A percentile compares a stretch with the other conserved stretches of the same genome.
Conservation (phyloP, 495 filamentous ascomycete species). For the Hyaloscypha finlandica region DNA sequence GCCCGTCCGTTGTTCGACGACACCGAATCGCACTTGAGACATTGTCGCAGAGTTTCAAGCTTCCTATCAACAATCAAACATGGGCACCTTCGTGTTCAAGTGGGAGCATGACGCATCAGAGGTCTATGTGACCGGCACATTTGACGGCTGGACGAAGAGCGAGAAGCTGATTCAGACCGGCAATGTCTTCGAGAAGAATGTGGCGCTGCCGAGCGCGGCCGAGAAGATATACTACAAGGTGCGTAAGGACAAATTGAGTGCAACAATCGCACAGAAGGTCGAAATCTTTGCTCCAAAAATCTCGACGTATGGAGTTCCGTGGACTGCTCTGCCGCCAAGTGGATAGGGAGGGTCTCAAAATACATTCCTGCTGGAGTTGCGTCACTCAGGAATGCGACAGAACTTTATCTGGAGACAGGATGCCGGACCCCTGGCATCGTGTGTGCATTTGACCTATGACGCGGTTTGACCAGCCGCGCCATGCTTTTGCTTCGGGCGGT, state of each 20-base stretch:
- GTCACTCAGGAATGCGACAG: background rate
- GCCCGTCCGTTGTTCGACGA: background rate
- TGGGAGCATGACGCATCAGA: conserved; percentile 75
- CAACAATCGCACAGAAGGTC: background rate
- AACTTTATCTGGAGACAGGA: background rate
- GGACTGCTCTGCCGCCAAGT: conserved; percentile 1
- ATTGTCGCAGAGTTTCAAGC: background rate
- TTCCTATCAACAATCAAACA: conserved; percentile 21
- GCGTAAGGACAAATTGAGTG: conserved; percentile 12
- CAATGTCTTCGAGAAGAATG: conserved; percentile 73
- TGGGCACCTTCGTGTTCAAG: conserved; percentile 57
- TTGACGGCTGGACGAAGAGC: conserved; percentile 89
- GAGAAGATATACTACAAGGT: conserved; percentile 86
- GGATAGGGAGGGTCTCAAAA: background rate
- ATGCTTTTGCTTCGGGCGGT: conserved; percentile 29
- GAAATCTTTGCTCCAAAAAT: background rate
- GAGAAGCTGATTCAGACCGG: conserved; percentile 75
- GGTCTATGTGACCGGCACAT: conserved; percentile 94
- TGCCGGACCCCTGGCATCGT: background rate
- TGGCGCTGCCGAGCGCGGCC: conserved; percentile 60
- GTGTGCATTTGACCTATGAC: conserved; percentile 17
- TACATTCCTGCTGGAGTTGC: background rate
- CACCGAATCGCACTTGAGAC: too few relatives aligned
- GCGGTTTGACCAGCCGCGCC: conserved; percentile 9
- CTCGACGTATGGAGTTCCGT: background rate